Evolutionary conservation across 2,329 filamentous ascomycete genomes (phyloP).

Genomic region (Claviceps spartinae): DNA sequence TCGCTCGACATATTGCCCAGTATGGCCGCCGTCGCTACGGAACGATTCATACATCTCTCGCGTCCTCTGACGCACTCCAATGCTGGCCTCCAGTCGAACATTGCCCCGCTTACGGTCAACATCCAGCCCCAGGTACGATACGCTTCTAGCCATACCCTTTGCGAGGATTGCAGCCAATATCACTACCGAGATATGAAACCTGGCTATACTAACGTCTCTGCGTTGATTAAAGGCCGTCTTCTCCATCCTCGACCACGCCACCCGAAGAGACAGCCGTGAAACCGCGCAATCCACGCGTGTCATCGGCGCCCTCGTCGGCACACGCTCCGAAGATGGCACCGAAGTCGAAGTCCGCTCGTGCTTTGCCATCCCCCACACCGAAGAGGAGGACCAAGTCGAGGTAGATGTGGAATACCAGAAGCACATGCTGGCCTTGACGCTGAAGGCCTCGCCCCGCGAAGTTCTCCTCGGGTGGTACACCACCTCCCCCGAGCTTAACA

Average conservation of each 20-base stretch:
- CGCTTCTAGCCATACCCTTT: neutral
- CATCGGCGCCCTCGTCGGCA: slow-evolving; percentile 88
- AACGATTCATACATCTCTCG: slow-evolving; percentile 88
- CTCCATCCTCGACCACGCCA: slow-evolving; percentile 82
- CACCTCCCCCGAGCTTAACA: slow-evolving; percentile 92
- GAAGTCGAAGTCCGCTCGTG: slow-evolving; percentile 92
- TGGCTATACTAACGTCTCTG: neutral
- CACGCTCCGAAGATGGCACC: slow-evolving; percentile 88
- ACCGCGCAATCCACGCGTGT: slow-evolving; percentile 78
- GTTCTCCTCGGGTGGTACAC: slow-evolving; percentile 97
- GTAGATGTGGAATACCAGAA: slow-evolving; percentile 99
- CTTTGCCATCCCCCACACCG: slow-evolving; percentile 96
- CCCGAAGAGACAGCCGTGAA: slow-evolving; percentile 62
- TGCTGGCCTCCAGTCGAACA: slow-evolving; percentile 68
- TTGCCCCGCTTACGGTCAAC: slow-evolving; percentile 82
- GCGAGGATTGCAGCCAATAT: neutral
- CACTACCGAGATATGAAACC: neutral
- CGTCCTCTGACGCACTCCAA: slow-evolving; percentile 76
- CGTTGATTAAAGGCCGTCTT: slow-evolving; percentile 42
- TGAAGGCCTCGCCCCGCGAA: slow-evolving; percentile 89
- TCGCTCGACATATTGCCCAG: slow-evolving; percentile 30
- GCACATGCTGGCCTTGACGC: slow-evolving; percentile 91
- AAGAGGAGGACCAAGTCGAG: slow-evolving; percentile 96
- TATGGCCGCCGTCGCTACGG: slow-evolving; percentile 65
- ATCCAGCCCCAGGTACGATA: slow-evolving; percentile 84